Percentiles rank a stretch among this genome's conserved stretches.
Conservation (phyloP, 73 alveolate species). For the Paramecium sexaurelia region DNA sequence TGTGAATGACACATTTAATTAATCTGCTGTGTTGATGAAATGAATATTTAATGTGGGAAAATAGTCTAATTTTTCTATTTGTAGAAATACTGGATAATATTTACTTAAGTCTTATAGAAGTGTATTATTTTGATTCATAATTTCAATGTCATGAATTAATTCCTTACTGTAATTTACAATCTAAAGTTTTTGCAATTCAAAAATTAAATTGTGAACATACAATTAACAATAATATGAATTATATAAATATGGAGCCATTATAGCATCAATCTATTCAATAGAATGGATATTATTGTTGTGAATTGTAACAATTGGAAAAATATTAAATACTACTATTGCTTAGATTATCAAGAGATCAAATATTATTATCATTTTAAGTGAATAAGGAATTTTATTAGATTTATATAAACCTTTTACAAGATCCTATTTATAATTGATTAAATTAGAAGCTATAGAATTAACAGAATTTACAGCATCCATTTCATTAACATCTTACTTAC, state of each 20-base stretch:
- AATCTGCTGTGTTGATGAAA: neutral
- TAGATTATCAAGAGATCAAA: neutral
- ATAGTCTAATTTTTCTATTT: neutral
- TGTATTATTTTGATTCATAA: neutral
- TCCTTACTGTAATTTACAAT: neutral
- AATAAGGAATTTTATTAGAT: neutral
- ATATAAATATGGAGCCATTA: neutral
- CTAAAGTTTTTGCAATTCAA: neutral
- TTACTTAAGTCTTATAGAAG: neutral
- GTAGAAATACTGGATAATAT: neutral
- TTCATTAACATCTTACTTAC: neutral
- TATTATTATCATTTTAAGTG: neutral
- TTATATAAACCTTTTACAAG: neutral
- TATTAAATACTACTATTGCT: neutral
- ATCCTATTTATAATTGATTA: neutral
- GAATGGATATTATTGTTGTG: neutral
- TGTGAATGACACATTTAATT: neutral
- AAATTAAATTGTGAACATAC: neutral
- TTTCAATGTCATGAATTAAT: neutral
- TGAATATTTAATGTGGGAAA: neutral
- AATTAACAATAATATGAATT: neutral
- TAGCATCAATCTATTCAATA: neutral
- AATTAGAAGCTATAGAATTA: neutral
- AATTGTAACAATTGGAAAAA: neutral
- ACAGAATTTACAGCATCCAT: slow-evolving; percentile 40